Percentiles rank a stretch among this genome's conserved stretches.
phyloP scores from a whole-genome alignment of 345 rosid genomes.

The Sisymbrium irio region DNA sequence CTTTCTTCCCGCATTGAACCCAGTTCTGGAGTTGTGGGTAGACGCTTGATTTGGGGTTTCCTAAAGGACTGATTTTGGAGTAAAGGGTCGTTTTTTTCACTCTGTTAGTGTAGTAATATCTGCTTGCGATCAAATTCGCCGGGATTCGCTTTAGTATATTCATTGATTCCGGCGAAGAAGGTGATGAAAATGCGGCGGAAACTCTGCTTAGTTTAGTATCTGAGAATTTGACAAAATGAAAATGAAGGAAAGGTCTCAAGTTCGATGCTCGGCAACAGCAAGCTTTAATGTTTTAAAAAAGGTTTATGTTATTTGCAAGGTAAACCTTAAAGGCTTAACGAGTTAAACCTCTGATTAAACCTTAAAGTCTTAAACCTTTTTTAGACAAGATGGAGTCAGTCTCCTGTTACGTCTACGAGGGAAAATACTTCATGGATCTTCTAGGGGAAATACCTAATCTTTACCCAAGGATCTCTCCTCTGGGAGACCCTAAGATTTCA shows the following conservation, averaged over 20 bases:
- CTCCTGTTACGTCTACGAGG: no score
- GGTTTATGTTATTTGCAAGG: no score
- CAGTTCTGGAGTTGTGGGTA: conserved; percentile 75
- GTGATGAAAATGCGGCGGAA: not conserved
- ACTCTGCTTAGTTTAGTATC: not conserved
- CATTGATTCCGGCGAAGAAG: conserved; percentile 20
- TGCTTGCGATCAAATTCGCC: conserved; percentile 37
- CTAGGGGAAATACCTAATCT: not conserved
- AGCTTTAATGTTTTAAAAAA: no score
- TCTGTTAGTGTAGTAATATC: conserved; percentile 62
- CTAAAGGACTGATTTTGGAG: conserved; percentile 77
- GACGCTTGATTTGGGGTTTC: conserved; percentile 52
- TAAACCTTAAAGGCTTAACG: no score
- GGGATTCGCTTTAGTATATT: conserved; percentile 23
- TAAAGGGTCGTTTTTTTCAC: conserved; percentile 57
- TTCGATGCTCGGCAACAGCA: not conserved
- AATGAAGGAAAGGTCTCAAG: not conserved
- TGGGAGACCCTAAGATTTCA: not conserved
- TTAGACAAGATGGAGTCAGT: no score
- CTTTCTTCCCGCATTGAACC: conserved; percentile 55
- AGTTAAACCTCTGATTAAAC: no score
- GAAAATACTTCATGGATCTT: no score
- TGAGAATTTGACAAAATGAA: not conserved
- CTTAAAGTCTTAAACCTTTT: no score
- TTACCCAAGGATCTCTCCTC: not conserved